A percentile compares a stretch with the other conserved stretches of the same genome.
phyloP scores from a whole-genome alignment of 192 early-diverging fungal species.

The Coemansia sp. region DNA sequence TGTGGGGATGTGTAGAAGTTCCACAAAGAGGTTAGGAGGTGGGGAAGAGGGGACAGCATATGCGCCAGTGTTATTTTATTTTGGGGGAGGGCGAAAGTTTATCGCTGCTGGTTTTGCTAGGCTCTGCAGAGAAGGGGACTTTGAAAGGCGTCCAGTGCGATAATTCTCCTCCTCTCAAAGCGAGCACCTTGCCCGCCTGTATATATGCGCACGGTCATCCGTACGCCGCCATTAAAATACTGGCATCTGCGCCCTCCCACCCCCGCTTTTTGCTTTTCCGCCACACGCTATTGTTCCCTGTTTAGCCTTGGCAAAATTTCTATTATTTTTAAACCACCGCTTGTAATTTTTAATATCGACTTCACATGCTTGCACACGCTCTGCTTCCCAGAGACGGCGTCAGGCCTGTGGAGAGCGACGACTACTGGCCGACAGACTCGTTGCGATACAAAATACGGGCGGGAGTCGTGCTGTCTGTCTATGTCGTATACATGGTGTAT shows the following conservation, averaged over 20 bases:
- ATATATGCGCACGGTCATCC: too few species aligned
- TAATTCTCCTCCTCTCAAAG: too few species aligned
- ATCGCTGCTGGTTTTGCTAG: too few species aligned
- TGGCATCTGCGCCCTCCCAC: neutral
- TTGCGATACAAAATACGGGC: constrained; percentile 27
- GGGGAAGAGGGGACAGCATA: too few species aligned
- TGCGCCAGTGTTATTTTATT: too few species aligned
- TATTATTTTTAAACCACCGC: neutral
- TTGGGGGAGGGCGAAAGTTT: too few species aligned
- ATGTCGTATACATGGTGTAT: constrained; percentile 17
- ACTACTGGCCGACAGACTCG: constrained; percentile 14
- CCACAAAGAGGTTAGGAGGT: too few species aligned
- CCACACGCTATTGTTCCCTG: too few species aligned
- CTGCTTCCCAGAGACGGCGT: neutral
- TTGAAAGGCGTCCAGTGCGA: too few species aligned
- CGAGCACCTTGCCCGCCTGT: too few species aligned
- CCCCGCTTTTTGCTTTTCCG: neutral
- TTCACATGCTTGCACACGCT: neutral
- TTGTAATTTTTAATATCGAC: constrained; percentile 8
- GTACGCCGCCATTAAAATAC: neutral
- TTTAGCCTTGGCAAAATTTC: neutral
- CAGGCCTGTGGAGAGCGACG: neutral
- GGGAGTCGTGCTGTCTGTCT: constrained; percentile 20
- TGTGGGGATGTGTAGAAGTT: too few species aligned
- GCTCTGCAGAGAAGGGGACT: too few species aligned